phyloP scores from a whole-genome alignment of 2,329 filamentous ascomycete genomes.

The Diaporthe eres region DNA sequence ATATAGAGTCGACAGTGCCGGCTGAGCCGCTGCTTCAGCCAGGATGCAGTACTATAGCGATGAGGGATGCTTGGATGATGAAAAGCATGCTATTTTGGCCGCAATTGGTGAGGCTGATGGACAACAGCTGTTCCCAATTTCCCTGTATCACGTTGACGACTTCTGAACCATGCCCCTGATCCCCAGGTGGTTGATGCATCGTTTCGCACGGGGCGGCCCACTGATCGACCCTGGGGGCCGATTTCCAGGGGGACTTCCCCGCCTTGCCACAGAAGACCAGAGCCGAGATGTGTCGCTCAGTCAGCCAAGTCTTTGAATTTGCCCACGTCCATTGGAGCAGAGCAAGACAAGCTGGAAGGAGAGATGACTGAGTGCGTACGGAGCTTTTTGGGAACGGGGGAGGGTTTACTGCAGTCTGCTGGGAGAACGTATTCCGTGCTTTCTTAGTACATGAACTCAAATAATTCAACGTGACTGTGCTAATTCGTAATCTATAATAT shows the following conservation, averaged over 20 bases:
- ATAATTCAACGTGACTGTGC: background rate
- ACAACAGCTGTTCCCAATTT: background rate
- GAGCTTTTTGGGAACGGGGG: background rate
- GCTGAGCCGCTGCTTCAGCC: background rate
- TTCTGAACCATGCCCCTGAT: conserved; percentile 10
- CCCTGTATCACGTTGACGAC: background rate
- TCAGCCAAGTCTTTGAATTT: background rate
- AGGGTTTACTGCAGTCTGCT: background rate
- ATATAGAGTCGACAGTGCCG: background rate
- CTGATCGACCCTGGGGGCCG: conserved; percentile 1
- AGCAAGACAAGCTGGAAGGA: background rate
- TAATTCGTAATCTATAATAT: background rate
- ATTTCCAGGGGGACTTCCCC: conserved; percentile 3
- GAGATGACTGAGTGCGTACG: background rate
- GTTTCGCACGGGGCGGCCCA: background rate
- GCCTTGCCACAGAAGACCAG: background rate
- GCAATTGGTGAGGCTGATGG: background rate
- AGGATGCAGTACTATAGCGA: background rate
- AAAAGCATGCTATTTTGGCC: background rate
- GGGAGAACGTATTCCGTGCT: background rate
- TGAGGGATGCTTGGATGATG: background rate
- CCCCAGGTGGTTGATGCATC: background rate
- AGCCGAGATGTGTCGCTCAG: background rate
- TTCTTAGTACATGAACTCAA: background rate
- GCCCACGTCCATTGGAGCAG: background rate